Percentiles rank a stretch among this genome's conserved stretches.
phyloP scores from a whole-genome alignment of 768 basidiomycete species.

The Russula sp. region DNA sequence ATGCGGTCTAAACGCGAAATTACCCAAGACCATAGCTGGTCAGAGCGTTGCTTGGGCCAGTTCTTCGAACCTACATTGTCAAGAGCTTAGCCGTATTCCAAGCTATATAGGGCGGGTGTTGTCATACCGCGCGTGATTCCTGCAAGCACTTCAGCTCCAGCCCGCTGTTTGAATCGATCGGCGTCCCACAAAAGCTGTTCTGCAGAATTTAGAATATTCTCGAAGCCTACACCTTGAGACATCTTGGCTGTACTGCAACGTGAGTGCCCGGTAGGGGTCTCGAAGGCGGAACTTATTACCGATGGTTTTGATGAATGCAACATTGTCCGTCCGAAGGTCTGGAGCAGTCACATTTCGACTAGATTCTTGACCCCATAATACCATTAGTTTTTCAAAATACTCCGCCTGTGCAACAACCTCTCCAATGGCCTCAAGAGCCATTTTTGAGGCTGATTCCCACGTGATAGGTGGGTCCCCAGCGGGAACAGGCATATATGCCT shows the following conservation, averaged over 20 bases:
- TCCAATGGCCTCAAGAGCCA: constrained; percentile 45
- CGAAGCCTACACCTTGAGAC: constrained; percentile 46
- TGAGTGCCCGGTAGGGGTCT: constrained; percentile 9
- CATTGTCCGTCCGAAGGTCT: constrained; percentile 51
- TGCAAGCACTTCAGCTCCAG: constrained; percentile 63
- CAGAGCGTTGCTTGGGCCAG: constrained; percentile 52
- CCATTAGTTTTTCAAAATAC: constrained; percentile 55
- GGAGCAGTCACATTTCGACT: constrained; percentile 42
- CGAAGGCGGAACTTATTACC: constrained; percentile 30
- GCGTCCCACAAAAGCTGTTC: constrained; percentile 56
- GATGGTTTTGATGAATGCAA: constrained; percentile 41
- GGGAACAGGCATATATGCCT: constrained; percentile 44
- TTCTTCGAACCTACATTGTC: constrained; percentile 64
- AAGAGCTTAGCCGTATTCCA: constrained; percentile 8
- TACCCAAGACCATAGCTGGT: constrained; percentile 69
- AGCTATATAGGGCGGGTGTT: neutral
- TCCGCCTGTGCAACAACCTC: constrained; percentile 38
- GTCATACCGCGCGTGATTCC: constrained; percentile 66
- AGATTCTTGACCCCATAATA: constrained; percentile 79
- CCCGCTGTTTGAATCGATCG: constrained; percentile 83
- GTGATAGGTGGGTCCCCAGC: constrained; percentile 33
- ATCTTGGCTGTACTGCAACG: constrained; percentile 49
- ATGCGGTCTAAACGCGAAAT: constrained; percentile 51
- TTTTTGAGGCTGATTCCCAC: constrained; percentile 50
- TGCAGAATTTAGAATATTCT: constrained; percentile 44